phyloP scores from a whole-genome alignment of 768 basidiomycete species.

The Amanita inopinata region DNA sequence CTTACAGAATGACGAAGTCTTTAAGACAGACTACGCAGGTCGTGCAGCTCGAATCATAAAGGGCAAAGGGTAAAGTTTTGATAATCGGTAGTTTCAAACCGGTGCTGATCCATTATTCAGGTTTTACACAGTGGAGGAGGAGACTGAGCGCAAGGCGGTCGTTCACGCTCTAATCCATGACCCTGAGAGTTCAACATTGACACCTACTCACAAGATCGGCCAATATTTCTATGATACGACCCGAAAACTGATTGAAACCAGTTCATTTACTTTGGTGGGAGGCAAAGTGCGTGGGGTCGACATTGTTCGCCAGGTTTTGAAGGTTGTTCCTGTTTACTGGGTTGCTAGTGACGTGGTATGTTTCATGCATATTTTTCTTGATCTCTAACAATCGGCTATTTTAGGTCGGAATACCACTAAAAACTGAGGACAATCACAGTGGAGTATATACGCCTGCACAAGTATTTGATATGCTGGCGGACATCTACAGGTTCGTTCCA shows the following conservation, averaged over 20 bases:
- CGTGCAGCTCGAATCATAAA: conserved; percentile 44
- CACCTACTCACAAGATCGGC: conserved; percentile 36
- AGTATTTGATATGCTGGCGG: conserved; percentile 52
- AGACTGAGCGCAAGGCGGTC: conserved; percentile 40
- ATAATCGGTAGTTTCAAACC: neutral
- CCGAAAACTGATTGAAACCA: conserved; percentile 38
- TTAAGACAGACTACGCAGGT: conserved; percentile 37
- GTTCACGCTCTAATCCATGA: conserved; percentile 36
- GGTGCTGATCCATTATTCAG: conserved; percentile 25
- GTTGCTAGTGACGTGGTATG: conserved; percentile 59
- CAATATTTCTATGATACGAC: conserved; percentile 62
- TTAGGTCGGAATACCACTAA: conserved; percentile 67
- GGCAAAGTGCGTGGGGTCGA: conserved; percentile 46
- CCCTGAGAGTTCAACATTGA: conserved; percentile 22
- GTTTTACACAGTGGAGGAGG: conserved; percentile 55
- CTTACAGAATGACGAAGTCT: conserved; percentile 34
- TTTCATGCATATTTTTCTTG: conserved; percentile 3
- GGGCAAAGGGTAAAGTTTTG: conserved; percentile 43
- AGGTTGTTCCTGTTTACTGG: conserved; percentile 59
- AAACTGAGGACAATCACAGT: conserved; percentile 38
- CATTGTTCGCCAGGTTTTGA: conserved; percentile 60
- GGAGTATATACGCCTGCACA: conserved; percentile 57
- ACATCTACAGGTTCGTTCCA: conserved; percentile 56
- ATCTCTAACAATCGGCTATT: neutral
- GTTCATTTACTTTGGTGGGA: conserved; percentile 52